phyloP scores from a whole-genome alignment of 805 yeast species.

The Wickerhamomyces chaumierensis region DNA sequence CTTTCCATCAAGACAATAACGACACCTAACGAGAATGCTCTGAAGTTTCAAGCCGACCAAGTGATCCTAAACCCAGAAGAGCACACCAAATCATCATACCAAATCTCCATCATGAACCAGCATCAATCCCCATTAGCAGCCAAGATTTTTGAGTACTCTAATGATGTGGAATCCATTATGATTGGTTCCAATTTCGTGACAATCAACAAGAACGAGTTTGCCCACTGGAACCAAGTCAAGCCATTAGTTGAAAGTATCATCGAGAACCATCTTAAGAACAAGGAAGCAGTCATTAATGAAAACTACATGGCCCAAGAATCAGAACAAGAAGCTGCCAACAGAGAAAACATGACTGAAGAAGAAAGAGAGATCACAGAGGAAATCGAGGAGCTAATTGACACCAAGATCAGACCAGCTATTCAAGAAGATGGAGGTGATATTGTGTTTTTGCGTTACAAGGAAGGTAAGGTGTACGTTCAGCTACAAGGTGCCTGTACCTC shows the following conservation, averaged over 20 bases:
- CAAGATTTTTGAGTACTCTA: conserved; percentile 39
- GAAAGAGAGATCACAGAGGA: conserved; percentile 75
- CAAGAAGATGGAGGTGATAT: conserved; percentile 99
- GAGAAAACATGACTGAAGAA: conserved; percentile 32
- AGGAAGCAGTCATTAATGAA: conserved; percentile 17
- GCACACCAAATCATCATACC: conserved; percentile 7
- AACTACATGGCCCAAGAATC: conserved; percentile 4
- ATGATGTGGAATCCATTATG: conserved; percentile 59
- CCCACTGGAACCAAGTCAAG: conserved; percentile 62
- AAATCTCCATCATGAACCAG: conserved; percentile 14
- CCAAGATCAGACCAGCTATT: conserved; percentile 94
- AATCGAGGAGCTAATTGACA: conserved; percentile 86
- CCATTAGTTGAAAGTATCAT: conserved; percentile 44
- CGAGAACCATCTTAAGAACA: conserved; percentile 26
- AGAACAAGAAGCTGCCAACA: not conserved
- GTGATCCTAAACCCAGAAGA: conserved; percentile 19
- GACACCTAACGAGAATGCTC: conserved; percentile 70
- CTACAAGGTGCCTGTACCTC: conserved; percentile 94
- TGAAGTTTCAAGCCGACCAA: conserved; percentile 42
- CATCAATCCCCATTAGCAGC: conserved; percentile 51
- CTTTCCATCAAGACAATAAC: conserved; percentile 33
- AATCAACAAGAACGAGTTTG: conserved; percentile 54
- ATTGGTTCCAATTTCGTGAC: conserved; percentile 68
- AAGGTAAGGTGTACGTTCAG: conserved; percentile 81
- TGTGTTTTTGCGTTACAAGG: conserved; percentile 73